These are phyloP conservation scores for Penicillium maclennaniae DNA, from an alignment of 495 filamentous ascomycete genomes.

Conservation along the genomic window DNA sequence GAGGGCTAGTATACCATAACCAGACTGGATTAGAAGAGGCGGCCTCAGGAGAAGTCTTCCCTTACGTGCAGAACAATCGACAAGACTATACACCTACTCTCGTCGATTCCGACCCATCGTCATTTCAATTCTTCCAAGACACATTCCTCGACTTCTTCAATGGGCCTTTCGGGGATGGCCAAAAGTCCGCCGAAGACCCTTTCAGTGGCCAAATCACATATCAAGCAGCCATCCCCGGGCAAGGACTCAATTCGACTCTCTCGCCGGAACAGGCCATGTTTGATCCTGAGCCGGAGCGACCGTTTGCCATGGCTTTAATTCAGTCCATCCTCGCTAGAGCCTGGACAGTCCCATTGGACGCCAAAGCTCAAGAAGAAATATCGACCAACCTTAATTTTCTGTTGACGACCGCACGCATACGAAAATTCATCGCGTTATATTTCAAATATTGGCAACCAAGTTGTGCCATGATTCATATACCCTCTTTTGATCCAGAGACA, in stretches of 20 bases:
- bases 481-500: slow-evolving; percentile 38
- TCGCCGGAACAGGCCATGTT: slow-evolving; percentile 18
- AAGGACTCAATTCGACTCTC: slow-evolving; percentile 18
- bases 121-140: slow-evolving; percentile 37
- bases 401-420: slow-evolving; percentile 41
- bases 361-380: slow-evolving; percentile 40
- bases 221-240: slow-evolving; percentile 8
- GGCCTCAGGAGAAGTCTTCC: slow-evolving; percentile 11
- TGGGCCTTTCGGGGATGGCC: slow-evolving; percentile 34
- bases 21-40: slow-evolving; percentile 25
- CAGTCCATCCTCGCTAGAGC: slow-evolving; percentile 35
- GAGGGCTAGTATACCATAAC: slow-evolving; percentile 34
- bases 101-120: slow-evolving; percentile 22
- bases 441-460: slow-evolving; percentile 47
- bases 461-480: slow-evolving; percentile 39
- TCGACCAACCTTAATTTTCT: slow-evolving; percentile 36
- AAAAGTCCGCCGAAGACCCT: slow-evolving; percentile 23
- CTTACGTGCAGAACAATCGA: slow-evolving; percentile 18
- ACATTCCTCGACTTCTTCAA: slow-evolving; percentile 43
- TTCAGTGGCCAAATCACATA: slow-evolving; percentile 22
- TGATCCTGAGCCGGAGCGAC: slow-evolving; percentile 36
- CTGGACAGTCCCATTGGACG: slow-evolving; percentile 35
- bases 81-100: slow-evolving; percentile 20
- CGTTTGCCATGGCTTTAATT: slow-evolving; percentile 36
- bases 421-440: slow-evolving; percentile 39